These are phyloP conservation scores for Chaetomiaceae sp. DNA, from an alignment of 2,329 filamentous ascomycete genomes.

Conservation along the genomic window DNA sequence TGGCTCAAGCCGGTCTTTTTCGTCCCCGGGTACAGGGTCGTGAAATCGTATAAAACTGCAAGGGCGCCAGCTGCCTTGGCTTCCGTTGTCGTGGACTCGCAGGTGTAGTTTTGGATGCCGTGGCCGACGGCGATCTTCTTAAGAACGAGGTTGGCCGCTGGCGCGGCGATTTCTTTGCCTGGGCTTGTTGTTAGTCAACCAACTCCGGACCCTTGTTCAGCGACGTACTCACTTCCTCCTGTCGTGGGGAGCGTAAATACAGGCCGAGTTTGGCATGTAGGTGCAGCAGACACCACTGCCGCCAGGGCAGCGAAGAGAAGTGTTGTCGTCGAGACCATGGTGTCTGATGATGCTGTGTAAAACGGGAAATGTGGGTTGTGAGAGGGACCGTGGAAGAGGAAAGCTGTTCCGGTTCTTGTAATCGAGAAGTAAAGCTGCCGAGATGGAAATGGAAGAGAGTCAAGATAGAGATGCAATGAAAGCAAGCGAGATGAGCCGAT, in stretches of 20 bases:
- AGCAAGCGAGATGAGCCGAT: slow-evolving; percentile 9
- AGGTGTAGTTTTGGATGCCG: slow-evolving; percentile 67
- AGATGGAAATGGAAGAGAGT: neutral
- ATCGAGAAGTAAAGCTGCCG: neutral
- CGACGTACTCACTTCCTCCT: slow-evolving; percentile 17
- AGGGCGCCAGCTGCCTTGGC: slow-evolving; percentile 46
- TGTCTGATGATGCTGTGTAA: slow-evolving; percentile 15
- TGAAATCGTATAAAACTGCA: slow-evolving; percentile 56
- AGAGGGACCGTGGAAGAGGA: slow-evolving; percentile 7
- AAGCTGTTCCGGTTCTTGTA: neutral
- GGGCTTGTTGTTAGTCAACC: neutral
- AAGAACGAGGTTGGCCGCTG: slow-evolving; percentile 37
- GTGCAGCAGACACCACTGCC: slow-evolving; percentile 20
- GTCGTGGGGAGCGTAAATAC: slow-evolving; percentile 21
- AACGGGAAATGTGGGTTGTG: no score
- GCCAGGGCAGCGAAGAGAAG: slow-evolving; percentile 21
- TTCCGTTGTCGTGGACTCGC: slow-evolving; percentile 35
- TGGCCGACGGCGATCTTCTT: slow-evolving; percentile 57
- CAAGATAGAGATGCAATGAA: neutral
- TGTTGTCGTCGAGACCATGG: slow-evolving; percentile 23
- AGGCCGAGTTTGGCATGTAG: slow-evolving; percentile 15
- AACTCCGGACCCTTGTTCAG: rapidly evolving
- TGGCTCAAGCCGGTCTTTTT: slow-evolving; percentile 34
- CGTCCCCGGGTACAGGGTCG: slow-evolving; percentile 45
- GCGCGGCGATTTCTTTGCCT: slow-evolving; percentile 43